Evolutionary conservation across 1,139 yeast species (phyloP), one percentile per base, ranked within the genome.

Genomic region (Candida dubliniensis): DNA sequence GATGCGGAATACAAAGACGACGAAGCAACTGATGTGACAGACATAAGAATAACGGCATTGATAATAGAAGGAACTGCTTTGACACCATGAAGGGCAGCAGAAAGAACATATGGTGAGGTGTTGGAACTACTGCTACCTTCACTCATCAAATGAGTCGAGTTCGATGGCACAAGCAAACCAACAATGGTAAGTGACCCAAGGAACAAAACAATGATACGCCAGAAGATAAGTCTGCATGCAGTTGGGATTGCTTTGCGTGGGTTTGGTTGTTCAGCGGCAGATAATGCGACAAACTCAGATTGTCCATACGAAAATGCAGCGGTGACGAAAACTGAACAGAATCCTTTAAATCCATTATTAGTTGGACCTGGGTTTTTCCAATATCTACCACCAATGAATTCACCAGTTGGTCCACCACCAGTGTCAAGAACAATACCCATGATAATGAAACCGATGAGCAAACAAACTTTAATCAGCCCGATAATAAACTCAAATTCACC

Each of bases 31-130:
- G 76, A 70, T 4, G 76, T 70, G 33, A 73, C 77, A 5, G 76
- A 69, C 47, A 71, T 57, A 49, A 71, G 63, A 51, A 73, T 73
- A 34, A 69, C 75, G 6, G 76, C 64, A 50, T 73, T 73, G 49
- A 72, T 69, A 49, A 73, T 66, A 44, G 68, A 66, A 10, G 76
- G 71, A 39, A 71, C 65, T 13, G 60, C 76, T 38, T 53, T 55
- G 26, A 71, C 66, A n/a, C 67, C 68, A 54, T 71, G 73, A 39
- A 65, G 58, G 43, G 64, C 66, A 30, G 74, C 76, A 25, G 77
- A 76, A 54, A 72, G 63, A 26, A 72, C 77, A 50, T 51, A 72
- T n/a, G 77, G 76, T 41, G 76, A 70, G 4, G 77, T 74, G 46
- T 64, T 63, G 38, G 72, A 60, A 38, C 66, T 58, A 38, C 71